Conservation (phyloP, 2,329 filamentous ascomycete genomes). For the Phialophora chinensis region DNA sequence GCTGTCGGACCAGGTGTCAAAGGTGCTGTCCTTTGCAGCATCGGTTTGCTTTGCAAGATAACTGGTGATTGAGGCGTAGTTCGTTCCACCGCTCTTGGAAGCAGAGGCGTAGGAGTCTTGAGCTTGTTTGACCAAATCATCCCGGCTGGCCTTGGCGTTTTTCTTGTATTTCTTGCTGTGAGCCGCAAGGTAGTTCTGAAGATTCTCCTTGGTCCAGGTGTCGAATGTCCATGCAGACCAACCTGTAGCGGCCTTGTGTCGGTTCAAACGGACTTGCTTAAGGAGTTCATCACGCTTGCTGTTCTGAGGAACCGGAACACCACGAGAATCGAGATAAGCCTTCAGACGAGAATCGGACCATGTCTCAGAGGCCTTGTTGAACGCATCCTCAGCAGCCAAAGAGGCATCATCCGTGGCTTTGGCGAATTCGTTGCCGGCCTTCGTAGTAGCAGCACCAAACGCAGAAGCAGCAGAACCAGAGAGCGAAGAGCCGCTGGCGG, state of each 20-base stretch:
- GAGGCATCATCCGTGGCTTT: slow-evolving; percentile 73
- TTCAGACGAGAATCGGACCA: slow-evolving; percentile 82
- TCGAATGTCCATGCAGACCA: slow-evolving; percentile 81
- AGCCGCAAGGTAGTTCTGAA: slow-evolving; percentile 62
- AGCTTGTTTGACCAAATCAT: slow-evolving; percentile 70
- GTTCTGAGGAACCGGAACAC: slow-evolving; percentile 73
- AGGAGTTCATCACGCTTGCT: slow-evolving; percentile 75
- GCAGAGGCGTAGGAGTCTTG: slow-evolving; percentile 55
- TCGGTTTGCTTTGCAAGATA: slow-evolving; percentile 71
- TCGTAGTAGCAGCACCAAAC: slow-evolving; percentile 74
- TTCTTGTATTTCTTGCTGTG: slow-evolving; percentile 62
- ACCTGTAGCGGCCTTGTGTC: slow-evolving; percentile 70
- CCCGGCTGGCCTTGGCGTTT: slow-evolving; percentile 69
- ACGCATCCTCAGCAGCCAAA: slow-evolving; percentile 68
- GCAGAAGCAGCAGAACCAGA: slow-evolving; percentile 57
- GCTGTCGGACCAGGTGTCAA: slow-evolving; percentile 73
- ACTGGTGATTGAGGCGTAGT: slow-evolving; percentile 70
- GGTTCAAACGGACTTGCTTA: slow-evolving; percentile 73
- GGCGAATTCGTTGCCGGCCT: slow-evolving; percentile 76
- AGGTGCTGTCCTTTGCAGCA: slow-evolving; percentile 67
- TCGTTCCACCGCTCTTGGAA: slow-evolving; percentile 53
- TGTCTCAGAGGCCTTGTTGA: slow-evolving; percentile 64
- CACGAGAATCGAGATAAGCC: slow-evolving; percentile 76
- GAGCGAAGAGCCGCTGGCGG: slow-evolving; percentile 59
- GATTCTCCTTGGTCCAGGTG: slow-evolving; percentile 73